Conservation (phyloP, 2,329 filamentous ascomycete genomes). For the Xenosphaeropsis pyriputrescens region DNA sequence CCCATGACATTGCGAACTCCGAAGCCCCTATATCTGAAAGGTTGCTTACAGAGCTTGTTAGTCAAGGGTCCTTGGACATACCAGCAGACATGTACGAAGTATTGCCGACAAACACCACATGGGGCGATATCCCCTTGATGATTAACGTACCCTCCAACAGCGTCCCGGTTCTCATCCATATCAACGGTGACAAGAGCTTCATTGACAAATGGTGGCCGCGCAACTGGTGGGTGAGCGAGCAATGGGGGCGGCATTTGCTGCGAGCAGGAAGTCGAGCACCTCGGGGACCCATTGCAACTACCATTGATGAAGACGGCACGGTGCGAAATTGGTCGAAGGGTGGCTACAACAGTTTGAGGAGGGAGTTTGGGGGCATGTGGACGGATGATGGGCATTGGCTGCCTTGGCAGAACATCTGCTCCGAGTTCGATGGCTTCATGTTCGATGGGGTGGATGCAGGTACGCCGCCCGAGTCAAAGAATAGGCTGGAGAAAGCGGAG, state of each 20-base stretch:
- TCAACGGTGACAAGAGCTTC: constrained; percentile 1
- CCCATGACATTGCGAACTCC: constrained; percentile 5
- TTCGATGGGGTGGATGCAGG: background rate
- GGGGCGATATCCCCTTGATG: constrained; percentile 3
- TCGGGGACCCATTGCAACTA: constrained; percentile 24
- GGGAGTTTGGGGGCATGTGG: constrained; percentile 38
- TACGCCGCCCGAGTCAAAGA: too few species aligned
- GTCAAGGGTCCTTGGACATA: background rate
- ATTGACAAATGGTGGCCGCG: constrained; percentile 22
- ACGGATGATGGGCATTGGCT: constrained; percentile 30
- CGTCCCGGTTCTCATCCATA: constrained; percentile 3
- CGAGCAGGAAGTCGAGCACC: constrained; percentile 29
- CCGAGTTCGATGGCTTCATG: background rate
- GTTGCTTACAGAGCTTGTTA: background rate
- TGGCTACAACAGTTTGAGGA: constrained; percentile 22
- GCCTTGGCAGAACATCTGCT: constrained; percentile 30
- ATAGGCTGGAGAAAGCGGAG: too few species aligned
- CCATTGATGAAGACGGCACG: constrained; percentile 27
- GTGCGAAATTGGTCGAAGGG: constrained; percentile 23
- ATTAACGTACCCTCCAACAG: constrained; percentile 3
- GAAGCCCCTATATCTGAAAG: constrained; percentile 4
- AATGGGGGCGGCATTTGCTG: constrained; percentile 26
- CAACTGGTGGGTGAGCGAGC: constrained; percentile 31
- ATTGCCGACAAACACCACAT: constrained; percentile 3
- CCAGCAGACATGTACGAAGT: constrained; percentile 4